A percentile compares a stretch with the other conserved stretches of the same genome.
phyloP scores from a whole-genome alignment of 75 land plant genomes.

The Pinus taeda region DNA sequence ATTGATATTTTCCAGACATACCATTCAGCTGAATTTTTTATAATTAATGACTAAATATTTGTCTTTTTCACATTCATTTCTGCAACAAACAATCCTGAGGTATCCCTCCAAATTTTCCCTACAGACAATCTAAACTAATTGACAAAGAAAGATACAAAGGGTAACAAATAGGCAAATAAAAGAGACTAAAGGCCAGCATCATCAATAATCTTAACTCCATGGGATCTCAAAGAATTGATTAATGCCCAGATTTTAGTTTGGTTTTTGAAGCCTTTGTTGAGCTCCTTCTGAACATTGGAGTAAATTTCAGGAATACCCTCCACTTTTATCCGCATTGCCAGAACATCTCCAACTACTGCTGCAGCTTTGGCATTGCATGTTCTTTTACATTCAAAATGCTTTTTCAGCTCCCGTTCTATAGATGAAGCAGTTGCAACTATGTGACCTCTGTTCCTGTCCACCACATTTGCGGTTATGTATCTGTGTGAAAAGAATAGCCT shows the following conservation, averaged over 20 bases:
- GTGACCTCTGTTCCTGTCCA: conserved; percentile 48
- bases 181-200: conserved; percentile 12
- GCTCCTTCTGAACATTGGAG: conserved; percentile 53
- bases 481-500: conserved; percentile 58
- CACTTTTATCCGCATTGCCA: conserved; percentile 70
- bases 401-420: conserved; percentile 51
- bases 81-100: no score
- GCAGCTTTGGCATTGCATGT: conserved; percentile 75
- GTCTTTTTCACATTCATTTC: no score
- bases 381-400: conserved; percentile 45
- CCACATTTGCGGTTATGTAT: conserved; percentile 63
- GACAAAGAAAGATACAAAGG: no score
- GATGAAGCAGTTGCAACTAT: conserved; percentile 58
- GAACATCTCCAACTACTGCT: conserved; percentile 60
- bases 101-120: no score
- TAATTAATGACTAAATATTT: no score
- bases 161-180: no score
- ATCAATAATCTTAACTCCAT: conserved; percentile 44
- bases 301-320: conserved; percentile 50
- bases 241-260: conserved; percentile 56
- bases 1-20: no score
- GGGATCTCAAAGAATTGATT: conserved; percentile 37
- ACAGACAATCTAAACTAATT: no score
- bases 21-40: no score
- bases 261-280: conserved; percentile 59